Evolutionary conservation across 148 eudicot species (phyloP), one percentile per base, ranked within the genome.

Genomic region (Vaccinium darrowii): DNA sequence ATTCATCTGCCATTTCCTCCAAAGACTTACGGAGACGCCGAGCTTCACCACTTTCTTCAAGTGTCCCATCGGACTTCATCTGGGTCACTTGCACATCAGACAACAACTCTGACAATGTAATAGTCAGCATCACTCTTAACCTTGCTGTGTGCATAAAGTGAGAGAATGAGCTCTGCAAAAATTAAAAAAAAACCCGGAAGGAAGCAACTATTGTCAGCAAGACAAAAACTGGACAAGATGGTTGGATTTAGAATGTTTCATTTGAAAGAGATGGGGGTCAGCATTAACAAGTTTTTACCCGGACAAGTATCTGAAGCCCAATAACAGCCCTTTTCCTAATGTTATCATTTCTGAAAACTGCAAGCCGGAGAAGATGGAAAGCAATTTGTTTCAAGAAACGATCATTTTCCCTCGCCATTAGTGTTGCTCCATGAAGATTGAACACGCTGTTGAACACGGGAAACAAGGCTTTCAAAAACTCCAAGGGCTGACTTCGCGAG

Each of bases 11-110:
- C 96, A 97, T 94, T 88, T 95, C 98, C 90, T 91, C 94, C 89
- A 97, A 90, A 19, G 99, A 95, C 82, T 90, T 95, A 60, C 98
- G 93, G 49, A 97, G 94, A 79, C 99, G 92, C 65, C 93, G 91
- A 71, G 96, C 96, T 90, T 95, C 99, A 82, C 99, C 98, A 86
- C 98, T 97, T 89, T 97, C 98, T 93, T 97, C 99, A 69, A 97
- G 94, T 79, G 89, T 94, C 89, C 97, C 99, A 92, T 97, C 99
- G 85, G 99, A 88, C 84, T 92, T 97, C 98, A 95, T 94, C 84
- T 95, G 95, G 79, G 98, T 97, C 84, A 92, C 95, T 91, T 94
- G 99, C 75, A 97, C 99, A 88, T 97, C 99, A 81, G 99, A 97
- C 96, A 95, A 94, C 91, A 97, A 84, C 91, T 97, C 99, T 47